These are phyloP conservation scores for Trifolium repens DNA, from an alignment of 306 rosid species.

Conservation along the genomic window DNA sequence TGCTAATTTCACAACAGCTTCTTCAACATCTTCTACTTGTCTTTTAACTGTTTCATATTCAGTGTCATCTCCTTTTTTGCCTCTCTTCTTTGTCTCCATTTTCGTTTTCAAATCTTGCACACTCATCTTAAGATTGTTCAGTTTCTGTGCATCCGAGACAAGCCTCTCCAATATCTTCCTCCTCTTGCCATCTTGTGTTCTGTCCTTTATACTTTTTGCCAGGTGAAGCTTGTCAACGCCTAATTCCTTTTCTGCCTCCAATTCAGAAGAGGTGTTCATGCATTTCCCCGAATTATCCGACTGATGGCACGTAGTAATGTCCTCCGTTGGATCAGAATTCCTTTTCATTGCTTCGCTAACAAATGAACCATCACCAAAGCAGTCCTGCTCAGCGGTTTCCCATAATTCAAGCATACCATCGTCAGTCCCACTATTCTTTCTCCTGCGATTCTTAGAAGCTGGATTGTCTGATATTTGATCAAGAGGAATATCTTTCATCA, in stretches of 20 bases:
- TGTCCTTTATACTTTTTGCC: slow-evolving; percentile 52
- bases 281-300: slow-evolving; percentile 46
- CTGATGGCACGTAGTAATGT: slow-evolving; percentile 43
- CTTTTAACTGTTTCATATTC: slow-evolving; percentile 70
- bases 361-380: slow-evolving; percentile 41
- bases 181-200: slow-evolving; percentile 61
- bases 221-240: slow-evolving; percentile 75
- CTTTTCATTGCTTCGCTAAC: slow-evolving; percentile 45
- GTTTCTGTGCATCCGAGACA: slow-evolving; percentile 71
- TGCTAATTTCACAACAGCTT: slow-evolving; percentile 65
- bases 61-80: slow-evolving; percentile 49
- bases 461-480: slow-evolving; percentile 79
- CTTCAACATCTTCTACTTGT: slow-evolving; percentile 81
- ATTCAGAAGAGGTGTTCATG: slow-evolving; percentile 58
- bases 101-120: slow-evolving; percentile 69
- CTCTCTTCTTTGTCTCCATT: slow-evolving; percentile 61
- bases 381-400: slow-evolving; percentile 74
- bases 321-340: slow-evolving; percentile 50
- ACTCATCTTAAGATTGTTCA: slow-evolving; percentile 55
- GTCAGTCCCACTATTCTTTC: slow-evolving; percentile 58
- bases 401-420: slow-evolving; percentile 94
- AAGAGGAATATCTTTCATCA: slow-evolving; percentile 90
- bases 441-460: slow-evolving; percentile 56
- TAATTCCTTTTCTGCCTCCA: slow-evolving; percentile 72
- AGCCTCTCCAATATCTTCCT: slow-evolving; percentile 79